Evolutionary conservation across 306 rosid genomes (phyloP), one percentile per base, ranked within the genome.

Genomic region (Cucurbita moschata): DNA sequence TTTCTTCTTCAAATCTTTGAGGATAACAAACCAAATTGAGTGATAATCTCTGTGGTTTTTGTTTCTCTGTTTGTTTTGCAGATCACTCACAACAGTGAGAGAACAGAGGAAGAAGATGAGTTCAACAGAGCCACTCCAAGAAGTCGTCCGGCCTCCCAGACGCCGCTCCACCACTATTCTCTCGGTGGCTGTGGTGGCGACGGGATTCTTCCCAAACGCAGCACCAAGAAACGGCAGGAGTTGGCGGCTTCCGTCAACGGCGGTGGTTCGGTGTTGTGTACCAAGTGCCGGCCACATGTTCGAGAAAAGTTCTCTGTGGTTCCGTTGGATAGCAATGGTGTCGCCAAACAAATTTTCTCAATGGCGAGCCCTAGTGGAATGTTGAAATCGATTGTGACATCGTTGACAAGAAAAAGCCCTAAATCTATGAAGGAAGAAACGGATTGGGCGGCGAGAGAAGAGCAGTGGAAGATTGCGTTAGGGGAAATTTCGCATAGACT

Each of bases 401-500:
- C 95, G 53, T 75, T 95, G 1, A 89, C 89, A 0, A 52, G 92
- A 53, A 91, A 80, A 70, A 95, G 99, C 6, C 99, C 97, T 46
- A 88, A 82, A 81, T 83, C 85, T 1, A 67, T 55, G 14, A 53
- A 40, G 40, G 16, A 16, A 2, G 77, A 18, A 19, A 13, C 80
- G 40, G 57, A 63, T 40, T 67, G 81, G 26, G 15, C 76, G 4
- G 82, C 85, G 4, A 82, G 88, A 64, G 99, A 95, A 79, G 99
- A 95, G 77, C 92, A 88, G 5, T 91, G 96, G 99, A 95, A 84
- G 65, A 61, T 84, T 7, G 96, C 99, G 0, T 88, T 88, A 54
- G 87, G 88, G 0, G 97, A 95, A 81, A 88, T 95, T 19, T 95
- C 99, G 7, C 96, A 91, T 63, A 95, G 88, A 77, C 82, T 95